A percentile compares a stretch with the other conserved stretches of the same genome.
These are phyloP conservation scores for Chlorella sp. DNA, from an alignment of 139 green algal species.

Conservation along the genomic window DNA sequence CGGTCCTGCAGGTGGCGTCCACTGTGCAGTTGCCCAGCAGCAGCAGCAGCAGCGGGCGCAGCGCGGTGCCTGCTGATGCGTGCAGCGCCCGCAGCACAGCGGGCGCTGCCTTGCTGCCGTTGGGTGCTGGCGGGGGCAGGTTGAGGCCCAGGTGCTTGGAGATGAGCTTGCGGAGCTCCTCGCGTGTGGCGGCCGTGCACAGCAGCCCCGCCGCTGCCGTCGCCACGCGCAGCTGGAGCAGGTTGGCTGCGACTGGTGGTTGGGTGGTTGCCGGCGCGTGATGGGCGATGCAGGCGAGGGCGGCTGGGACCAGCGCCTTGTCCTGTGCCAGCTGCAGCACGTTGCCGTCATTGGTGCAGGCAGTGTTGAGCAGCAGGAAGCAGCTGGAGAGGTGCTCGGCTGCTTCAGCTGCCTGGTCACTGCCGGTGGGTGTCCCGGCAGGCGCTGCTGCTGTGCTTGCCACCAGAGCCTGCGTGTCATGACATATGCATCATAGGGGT, in stretches of 20 bases:
- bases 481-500: too few species aligned
- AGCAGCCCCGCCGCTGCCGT: conserved; percentile 27
- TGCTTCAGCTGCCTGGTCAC: too few species aligned
- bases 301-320: conserved; percentile 1
- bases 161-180: conserved; percentile 27
- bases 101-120: too few species aligned
- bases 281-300: too few species aligned
- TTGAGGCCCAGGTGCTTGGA: conserved; percentile 17
- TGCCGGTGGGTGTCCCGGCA: too few species aligned
- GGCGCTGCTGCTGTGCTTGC: too few species aligned
- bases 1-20: conserved; percentile 20
- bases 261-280: too few species aligned
- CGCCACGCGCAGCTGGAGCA: not conserved
- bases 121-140: too few species aligned
- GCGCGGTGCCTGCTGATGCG: not conserved
- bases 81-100: not conserved
- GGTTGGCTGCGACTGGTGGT: not conserved
- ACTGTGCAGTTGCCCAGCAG: conserved; percentile 44
- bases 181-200: conserved; percentile 24
- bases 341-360: conserved; percentile 43
- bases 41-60: conserved; percentile 19
- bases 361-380: conserved; percentile 25
- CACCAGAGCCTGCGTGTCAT: too few species aligned
- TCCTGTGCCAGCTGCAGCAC: conserved; percentile 20
- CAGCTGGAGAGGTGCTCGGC: too few species aligned